phyloP scores from a whole-genome alignment of 495 filamentous ascomycete genomes.

The Talaromyces ruber region DNA sequence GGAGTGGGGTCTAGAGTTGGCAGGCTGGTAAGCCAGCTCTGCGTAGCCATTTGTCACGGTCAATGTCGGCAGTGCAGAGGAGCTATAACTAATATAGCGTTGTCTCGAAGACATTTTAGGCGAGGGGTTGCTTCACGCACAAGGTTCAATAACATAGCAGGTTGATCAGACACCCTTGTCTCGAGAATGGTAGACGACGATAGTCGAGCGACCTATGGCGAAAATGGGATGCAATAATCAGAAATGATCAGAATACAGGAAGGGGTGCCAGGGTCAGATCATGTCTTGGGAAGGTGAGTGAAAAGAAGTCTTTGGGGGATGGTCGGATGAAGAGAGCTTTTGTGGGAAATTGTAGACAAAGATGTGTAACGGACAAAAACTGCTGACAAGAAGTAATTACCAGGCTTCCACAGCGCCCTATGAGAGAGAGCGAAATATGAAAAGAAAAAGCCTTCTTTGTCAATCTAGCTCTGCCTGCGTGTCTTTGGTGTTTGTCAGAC shows the following conservation, averaged over 20 bases:
- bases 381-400: not conserved
- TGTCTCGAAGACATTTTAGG: not conserved
- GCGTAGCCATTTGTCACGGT: not conserved
- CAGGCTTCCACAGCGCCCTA: not conserved
- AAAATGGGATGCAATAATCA: not conserved
- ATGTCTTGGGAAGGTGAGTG: not conserved
- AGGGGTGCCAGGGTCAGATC: not conserved
- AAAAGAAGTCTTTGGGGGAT: not conserved
- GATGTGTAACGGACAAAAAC: not conserved
- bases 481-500: not conserved
- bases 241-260: not conserved
- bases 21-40: not conserved
- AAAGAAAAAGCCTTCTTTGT: not conserved
- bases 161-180: not conserved
- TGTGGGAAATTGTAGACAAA: not conserved
- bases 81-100: not conserved
- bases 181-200: not conserved
- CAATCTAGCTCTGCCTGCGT: not conserved
- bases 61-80: not conserved
- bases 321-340: not conserved
- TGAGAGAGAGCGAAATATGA: not conserved
- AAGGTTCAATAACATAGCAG: not conserved
- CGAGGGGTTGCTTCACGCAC: not conserved
- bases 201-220: not conserved
- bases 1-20: not conserved